Evolutionary conservation across 2,329 filamentous ascomycete species (phyloP).

Genomic region (Colletotrichum graminicola): DNA sequence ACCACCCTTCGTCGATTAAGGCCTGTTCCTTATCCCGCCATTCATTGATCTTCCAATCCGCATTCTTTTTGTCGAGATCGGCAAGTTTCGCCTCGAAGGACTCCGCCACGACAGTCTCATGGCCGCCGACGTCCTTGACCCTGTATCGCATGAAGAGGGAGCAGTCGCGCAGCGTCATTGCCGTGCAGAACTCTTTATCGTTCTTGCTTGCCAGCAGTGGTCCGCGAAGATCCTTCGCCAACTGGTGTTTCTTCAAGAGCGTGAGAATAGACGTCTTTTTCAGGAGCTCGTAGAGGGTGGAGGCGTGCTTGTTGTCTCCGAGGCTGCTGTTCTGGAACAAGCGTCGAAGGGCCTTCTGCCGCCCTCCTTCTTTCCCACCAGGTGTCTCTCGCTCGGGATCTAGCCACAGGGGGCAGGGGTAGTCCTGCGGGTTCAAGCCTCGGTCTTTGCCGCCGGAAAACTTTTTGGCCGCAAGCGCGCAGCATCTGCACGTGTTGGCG

Average conservation of each 20-base stretch:
- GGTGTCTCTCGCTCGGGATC: slow-evolving; percentile 23
- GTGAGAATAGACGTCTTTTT: slow-evolving; percentile 7
- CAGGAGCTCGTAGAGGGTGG: slow-evolving; percentile 21
- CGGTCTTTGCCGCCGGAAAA: slow-evolving; percentile 44
- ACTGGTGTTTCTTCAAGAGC: slow-evolving; percentile 46
- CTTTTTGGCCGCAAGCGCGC: slow-evolving; percentile 67
- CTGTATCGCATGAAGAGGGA: slow-evolving; percentile 73
- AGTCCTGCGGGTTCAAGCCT: slow-evolving; percentile 27
- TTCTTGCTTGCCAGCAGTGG: slow-evolving; percentile 57
- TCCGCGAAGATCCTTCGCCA: slow-evolving; percentile 57
- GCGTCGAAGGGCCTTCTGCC: slow-evolving; percentile 17
- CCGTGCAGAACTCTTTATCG: slow-evolving; percentile 69
- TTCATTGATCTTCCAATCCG: slow-evolving; percentile 73
- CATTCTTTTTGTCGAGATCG: slow-evolving; percentile 83
- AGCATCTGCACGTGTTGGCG: slow-evolving; percentile 79
- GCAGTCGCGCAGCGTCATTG: slow-evolving; percentile 86
- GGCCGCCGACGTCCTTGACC: slow-evolving; percentile 2
- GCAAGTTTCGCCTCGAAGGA: slow-evolving; percentile 72
- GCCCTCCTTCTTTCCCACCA: slow-evolving; percentile 3
- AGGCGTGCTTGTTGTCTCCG: slow-evolving; percentile 26
- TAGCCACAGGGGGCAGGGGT: slow-evolving; percentile 41
- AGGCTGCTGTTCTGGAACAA: slow-evolving; percentile 22
- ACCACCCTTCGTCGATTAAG: slow-evolving; percentile 77
- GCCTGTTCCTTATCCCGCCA: slow-evolving; percentile 75
- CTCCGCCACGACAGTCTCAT: slow-evolving; percentile 32